phyloP scores from a whole-genome alignment of 2,329 filamentous ascomycete genomes.

The Trichoderma guizhouense region DNA sequence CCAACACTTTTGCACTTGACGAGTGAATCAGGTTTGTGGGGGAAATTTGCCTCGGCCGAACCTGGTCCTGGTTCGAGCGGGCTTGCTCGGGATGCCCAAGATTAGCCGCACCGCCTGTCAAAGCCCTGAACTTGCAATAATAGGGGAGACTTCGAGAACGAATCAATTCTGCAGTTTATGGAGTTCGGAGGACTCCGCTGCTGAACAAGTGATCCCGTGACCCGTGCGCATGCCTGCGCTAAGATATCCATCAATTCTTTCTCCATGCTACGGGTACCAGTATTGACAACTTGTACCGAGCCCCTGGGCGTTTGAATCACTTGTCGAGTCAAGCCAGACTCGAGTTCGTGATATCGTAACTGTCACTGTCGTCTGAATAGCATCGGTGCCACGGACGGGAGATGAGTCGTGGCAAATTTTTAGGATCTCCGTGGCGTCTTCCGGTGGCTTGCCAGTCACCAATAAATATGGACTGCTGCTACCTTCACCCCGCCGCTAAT shows the following conservation, averaged over 20 bases:
- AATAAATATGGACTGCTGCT: neutral
- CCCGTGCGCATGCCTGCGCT: neutral
- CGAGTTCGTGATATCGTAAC: neutral
- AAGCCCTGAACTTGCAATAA: neutral
- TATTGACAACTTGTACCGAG: neutral
- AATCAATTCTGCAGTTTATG: neutral
- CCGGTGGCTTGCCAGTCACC: neutral
- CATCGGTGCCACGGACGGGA: neutral
- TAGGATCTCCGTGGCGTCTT: neutral
- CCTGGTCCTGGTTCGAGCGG: neutral
- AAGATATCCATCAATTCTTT: neutral
- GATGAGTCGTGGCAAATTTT: neutral
- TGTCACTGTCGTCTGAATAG: neutral
- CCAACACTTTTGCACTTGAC: neutral
- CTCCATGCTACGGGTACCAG: neutral
- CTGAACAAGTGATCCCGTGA: slow-evolving; percentile 6
- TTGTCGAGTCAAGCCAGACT: neutral
- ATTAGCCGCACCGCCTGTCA: neutral
- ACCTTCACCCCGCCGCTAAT: neutral
- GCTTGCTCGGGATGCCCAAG: neutral
- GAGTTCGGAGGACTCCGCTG: neutral
- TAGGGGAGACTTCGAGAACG: neutral
- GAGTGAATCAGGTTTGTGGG: slow-evolving; percentile 13
- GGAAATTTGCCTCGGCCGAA: slow-evolving; percentile 8
- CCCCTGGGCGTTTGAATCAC: neutral